Conservation (phyloP, 2,329 filamentous ascomycete species). For the Apiospora aurea region DNA sequence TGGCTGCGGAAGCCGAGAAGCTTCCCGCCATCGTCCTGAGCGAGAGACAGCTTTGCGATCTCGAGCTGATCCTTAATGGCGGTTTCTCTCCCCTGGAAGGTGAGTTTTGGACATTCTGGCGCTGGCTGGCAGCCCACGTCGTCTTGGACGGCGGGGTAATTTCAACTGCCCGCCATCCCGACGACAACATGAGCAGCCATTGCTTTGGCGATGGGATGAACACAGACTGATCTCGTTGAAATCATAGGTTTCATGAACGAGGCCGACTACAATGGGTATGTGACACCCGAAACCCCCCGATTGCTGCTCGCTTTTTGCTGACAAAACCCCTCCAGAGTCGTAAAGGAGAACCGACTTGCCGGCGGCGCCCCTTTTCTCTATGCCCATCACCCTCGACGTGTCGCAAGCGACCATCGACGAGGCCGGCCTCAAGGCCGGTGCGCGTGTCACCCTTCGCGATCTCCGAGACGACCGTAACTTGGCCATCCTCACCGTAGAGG, state of each 20-base stretch:
- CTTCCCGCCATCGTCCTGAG: constrained; percentile 85
- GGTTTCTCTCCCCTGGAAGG: constrained; percentile 98
- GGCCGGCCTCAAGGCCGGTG: constrained; percentile 77
- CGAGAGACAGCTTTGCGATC: constrained; percentile 96
- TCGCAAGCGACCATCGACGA: constrained; percentile 77
- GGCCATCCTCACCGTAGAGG: constrained; percentile 93
- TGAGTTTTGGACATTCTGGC: constrained; percentile 51
- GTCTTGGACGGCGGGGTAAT: constrained; percentile 24
- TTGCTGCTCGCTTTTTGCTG: constrained; percentile 35
- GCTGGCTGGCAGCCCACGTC: background rate
- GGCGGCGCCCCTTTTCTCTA: constrained; percentile 91
- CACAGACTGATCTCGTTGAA: constrained; percentile 36
- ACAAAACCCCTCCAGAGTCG: constrained; percentile 67
- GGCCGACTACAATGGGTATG: constrained; percentile 92
- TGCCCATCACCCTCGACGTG: constrained; percentile 95
- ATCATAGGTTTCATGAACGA: constrained; percentile 90
- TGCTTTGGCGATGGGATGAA: constrained; percentile 1
- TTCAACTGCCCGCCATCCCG: constrained; percentile 27
- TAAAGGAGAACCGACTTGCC: constrained; percentile 84
- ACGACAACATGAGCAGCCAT: background rate
- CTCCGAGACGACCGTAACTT: constrained; percentile 96
- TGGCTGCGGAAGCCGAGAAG: constrained; percentile 82
- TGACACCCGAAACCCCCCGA: constrained; percentile 24
- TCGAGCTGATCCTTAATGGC: constrained; percentile 96
- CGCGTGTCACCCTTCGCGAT: constrained; percentile 87